Evolutionary conservation across 139 green algal species (phyloP).

Genomic region (Eudorina sp.): DNA sequence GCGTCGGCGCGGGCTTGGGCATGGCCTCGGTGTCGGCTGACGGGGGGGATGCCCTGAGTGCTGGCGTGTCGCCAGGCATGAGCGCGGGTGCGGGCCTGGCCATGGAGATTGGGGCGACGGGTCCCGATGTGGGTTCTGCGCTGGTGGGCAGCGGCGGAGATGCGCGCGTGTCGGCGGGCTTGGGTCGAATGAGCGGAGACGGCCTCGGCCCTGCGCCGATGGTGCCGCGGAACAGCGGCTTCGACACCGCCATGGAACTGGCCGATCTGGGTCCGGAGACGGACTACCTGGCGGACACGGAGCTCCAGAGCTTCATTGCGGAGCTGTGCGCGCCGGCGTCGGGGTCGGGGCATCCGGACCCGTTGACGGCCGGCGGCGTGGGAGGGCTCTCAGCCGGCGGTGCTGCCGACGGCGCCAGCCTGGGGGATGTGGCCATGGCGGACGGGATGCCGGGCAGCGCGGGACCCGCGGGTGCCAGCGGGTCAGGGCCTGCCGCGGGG

Average conservation of each 20-base stretch:
- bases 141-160: too few species aligned
- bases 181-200: background rate
- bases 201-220: background rate
- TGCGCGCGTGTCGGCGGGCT: background rate
- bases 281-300: slow-evolving; percentile 28
- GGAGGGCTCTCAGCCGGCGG: background rate
- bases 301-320: slow-evolving; percentile 34
- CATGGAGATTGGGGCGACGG: too few species aligned
- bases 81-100: background rate
- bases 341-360: background rate
- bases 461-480: too few species aligned
- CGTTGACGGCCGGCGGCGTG: background rate
- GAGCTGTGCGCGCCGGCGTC: slow-evolving; percentile 13
- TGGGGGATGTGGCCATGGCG: background rate
- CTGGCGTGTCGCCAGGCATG: too few species aligned
- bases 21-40: too few species aligned
- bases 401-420: background rate
- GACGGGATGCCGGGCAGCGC: too few species aligned
- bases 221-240: background rate
- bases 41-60: too few species aligned
- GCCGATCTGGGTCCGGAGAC: background rate
- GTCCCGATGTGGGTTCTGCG: too few species aligned
- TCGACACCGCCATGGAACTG: background rate
- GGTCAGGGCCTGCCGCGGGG: too few species aligned
- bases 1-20: too few species aligned